Conservation (phyloP, 2,329 filamentous ascomycete genomes). For the Trichoderma pleuroti region DNA sequence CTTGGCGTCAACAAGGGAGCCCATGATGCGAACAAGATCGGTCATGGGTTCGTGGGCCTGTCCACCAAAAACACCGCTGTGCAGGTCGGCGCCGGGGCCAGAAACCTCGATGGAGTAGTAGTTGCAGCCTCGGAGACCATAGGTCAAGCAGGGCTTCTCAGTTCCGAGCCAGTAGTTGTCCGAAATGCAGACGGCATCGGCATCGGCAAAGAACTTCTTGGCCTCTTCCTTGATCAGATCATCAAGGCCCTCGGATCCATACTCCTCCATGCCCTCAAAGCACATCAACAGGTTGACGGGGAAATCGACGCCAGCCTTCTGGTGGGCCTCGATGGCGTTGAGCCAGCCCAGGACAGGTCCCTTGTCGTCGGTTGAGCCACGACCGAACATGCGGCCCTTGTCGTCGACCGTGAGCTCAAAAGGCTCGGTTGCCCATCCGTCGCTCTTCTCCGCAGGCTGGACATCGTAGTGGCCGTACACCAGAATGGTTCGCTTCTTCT, state of each 20-base stretch:
- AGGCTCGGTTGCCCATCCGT: constrained; percentile 94
- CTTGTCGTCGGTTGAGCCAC: constrained; percentile 96
- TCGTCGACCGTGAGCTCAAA: constrained; percentile 85
- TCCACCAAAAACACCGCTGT: constrained; percentile 95
- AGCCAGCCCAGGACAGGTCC: constrained; percentile 95
- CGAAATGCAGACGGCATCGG: constrained; percentile 95
- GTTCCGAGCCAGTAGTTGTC: constrained; percentile 99
- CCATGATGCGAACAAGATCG: constrained; percentile 79
- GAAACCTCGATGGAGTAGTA: constrained; percentile 93
- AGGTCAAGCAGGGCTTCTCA: constrained; percentile 96
- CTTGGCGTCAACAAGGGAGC: constrained; percentile 78
- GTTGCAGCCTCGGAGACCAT: constrained; percentile 94
- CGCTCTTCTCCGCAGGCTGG: constrained; percentile 86
- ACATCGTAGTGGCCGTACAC: constrained; percentile 99
- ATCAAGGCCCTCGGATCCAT: constrained; percentile 92
- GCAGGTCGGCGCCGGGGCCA: constrained; percentile 87
- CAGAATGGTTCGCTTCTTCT: constrained; percentile 89
- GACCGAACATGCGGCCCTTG: constrained; percentile 92
- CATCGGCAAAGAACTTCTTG: constrained; percentile 91
- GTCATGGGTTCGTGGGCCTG: constrained; percentile 99
- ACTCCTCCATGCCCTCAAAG: constrained; percentile 99
- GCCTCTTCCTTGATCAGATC: constrained; percentile 90
- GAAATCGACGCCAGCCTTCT: constrained; percentile 90
- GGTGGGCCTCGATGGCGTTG: constrained; percentile 96
- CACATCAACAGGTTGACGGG: constrained; percentile 98